Evolutionary conservation across 2,329 filamentous ascomycete genomes (phyloP).

Genomic region (Cryphonectria naterciae): DNA sequence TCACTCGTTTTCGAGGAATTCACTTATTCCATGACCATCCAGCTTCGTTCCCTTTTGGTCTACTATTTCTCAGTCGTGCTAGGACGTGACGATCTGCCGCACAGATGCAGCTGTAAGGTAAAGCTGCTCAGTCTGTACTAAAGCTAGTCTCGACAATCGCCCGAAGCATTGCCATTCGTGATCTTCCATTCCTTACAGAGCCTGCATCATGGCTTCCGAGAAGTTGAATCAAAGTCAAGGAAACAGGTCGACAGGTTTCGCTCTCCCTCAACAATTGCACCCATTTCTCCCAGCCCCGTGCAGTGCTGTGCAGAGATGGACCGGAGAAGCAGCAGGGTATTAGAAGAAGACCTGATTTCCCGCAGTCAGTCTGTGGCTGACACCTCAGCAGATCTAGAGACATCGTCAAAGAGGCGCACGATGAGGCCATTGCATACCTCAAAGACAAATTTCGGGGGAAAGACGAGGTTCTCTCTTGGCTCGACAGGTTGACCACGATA

Average conservation of each 20-base stretch:
- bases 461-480: background rate
- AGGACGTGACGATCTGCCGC: background rate
- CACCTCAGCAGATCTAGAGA: background rate
- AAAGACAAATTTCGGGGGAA: background rate
- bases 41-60: background rate
- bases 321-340: background rate
- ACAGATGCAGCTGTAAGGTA: background rate
- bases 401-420: conserved; percentile 5
- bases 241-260: background rate
- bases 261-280: background rate
- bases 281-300: background rate
- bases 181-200: background rate
- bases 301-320: background rate
- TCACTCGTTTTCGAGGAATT: background rate
- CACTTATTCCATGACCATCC: background rate
- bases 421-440: background rate
- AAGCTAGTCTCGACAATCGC: background rate
- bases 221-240: background rate
- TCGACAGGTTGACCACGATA: background rate
- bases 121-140: background rate
- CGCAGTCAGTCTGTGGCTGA: background rate
- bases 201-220: background rate
- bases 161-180: background rate
- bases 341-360: background rate
- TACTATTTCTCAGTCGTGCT: background rate